Evolutionary conservation across 129 eudicot species (phyloP).

Genomic region (Logfia minima): DNA sequence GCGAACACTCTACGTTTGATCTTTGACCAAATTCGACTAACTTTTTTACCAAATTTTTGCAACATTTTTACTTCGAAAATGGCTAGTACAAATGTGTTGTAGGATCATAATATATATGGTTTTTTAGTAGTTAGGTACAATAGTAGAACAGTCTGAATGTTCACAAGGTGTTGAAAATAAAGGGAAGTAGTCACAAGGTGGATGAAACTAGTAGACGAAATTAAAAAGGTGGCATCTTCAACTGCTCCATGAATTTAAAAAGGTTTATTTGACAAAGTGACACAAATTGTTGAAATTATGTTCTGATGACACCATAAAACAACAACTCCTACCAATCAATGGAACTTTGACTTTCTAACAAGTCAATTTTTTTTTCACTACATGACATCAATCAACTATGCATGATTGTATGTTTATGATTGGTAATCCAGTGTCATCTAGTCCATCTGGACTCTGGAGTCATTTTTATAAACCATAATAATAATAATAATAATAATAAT

Average conservation of each 20-base stretch:
- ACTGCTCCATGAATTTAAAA: conserved; percentile 65
- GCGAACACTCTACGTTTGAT: conserved; percentile 42
- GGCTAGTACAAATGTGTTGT: not conserved
- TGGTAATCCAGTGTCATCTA: not conserved
- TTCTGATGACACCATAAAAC: conserved; percentile 43
- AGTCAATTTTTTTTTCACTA: conserved; percentile 16
- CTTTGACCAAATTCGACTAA: conserved; percentile 58
- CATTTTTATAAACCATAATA: too few relatives aligned
- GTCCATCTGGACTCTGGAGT: not conserved
- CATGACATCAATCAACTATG: conserved; percentile 21
- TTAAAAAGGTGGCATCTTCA: conserved; percentile 29
- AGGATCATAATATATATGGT: not conserved
- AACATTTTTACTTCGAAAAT: conserved; percentile 34
- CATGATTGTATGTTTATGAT: conserved; percentile 12
- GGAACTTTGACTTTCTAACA: conserved; percentile 31
- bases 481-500: too few relatives aligned
- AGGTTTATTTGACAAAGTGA: conserved; percentile 54
- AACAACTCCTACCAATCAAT: conserved; percentile 59
- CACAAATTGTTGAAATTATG: conserved; percentile 35
- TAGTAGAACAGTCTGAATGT: not conserved
- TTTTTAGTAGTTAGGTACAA: not conserved
- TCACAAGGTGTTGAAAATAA: conserved; percentile 13
- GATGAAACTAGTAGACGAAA: conserved; percentile 37
- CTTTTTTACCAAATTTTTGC: conserved; percentile 39
- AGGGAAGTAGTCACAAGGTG: conserved; percentile 24